Conservation (phyloP, 2,329 filamentous ascomycete genomes). For the Claviceps humidiphila region DNA sequence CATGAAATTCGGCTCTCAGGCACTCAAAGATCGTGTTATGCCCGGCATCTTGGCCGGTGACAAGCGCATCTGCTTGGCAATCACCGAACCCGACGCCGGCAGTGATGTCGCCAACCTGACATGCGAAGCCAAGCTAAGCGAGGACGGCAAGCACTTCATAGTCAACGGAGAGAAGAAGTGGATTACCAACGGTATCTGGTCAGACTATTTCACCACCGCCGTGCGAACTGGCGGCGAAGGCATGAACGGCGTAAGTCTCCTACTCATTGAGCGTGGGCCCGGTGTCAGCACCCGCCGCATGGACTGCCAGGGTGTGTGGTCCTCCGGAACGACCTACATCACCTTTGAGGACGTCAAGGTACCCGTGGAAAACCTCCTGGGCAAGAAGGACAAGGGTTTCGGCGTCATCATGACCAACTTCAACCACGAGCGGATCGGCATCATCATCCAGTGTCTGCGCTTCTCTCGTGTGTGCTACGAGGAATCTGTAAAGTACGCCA, state of each 20-base stretch:
- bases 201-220: constrained; percentile 93
- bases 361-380: constrained; percentile 94
- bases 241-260: constrained; percentile 83
- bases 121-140: constrained; percentile 86
- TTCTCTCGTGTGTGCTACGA: constrained; percentile 97
- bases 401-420: constrained; percentile 99
- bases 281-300: constrained; percentile 89
- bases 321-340: constrained; percentile 87
- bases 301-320: constrained; percentile 98
- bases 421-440: constrained; percentile 97
- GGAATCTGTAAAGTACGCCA: constrained; percentile 89
- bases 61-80: constrained; percentile 94
- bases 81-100: constrained; percentile 92
- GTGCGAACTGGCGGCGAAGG: constrained; percentile 79
- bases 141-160: constrained; percentile 97
- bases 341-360: constrained; percentile 99
- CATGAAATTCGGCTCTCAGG: constrained; percentile 81
- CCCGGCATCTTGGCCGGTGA: constrained; percentile 81
- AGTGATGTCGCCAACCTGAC: constrained; percentile 90
- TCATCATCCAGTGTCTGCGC: constrained; percentile 92
- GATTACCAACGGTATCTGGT: constrained; percentile 97
- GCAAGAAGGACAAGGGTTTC: constrained; percentile 97
- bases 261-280: constrained; percentile 82
- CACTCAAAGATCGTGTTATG: constrained; percentile 72
- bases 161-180: constrained; percentile 99